Percentiles rank a stretch among this genome's conserved stretches.
These are phyloP conservation scores for carrot (Daucus carota) DNA, from an alignment of 129 eudicot species.

Conservation along the genomic window DH1_v3.0 NC_030385.2:11030501-11031000, in stretches of 20 bases:
- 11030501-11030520: constrained; percentile 19
- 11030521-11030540: constrained; percentile 13
- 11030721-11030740: constrained; percentile 5
- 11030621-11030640: neutral
- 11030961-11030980: neutral
- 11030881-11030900: constrained; percentile 9
- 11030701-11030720: neutral
- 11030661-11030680: constrained; percentile 11
- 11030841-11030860: constrained; percentile 4
- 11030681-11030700: constrained; percentile 2
- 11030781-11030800: constrained; percentile 9
- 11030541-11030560: constrained; percentile 23
- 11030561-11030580: constrained; percentile 21
- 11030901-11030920: constrained; percentile 6
- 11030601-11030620: neutral
- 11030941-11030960: neutral
- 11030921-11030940: constrained; percentile 8
- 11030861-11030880: constrained; percentile 5
- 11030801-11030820: constrained; percentile 2
- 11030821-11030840: constrained; percentile 5
- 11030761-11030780: neutral
- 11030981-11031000: constrained; percentile 6
- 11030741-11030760: neutral
- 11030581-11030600: constrained; percentile 8
- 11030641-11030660: constrained; percentile 3